Evolutionary conservation across 164 flowering plant genomes (phyloP).

Genomic region (Vitis riparia): DNA sequence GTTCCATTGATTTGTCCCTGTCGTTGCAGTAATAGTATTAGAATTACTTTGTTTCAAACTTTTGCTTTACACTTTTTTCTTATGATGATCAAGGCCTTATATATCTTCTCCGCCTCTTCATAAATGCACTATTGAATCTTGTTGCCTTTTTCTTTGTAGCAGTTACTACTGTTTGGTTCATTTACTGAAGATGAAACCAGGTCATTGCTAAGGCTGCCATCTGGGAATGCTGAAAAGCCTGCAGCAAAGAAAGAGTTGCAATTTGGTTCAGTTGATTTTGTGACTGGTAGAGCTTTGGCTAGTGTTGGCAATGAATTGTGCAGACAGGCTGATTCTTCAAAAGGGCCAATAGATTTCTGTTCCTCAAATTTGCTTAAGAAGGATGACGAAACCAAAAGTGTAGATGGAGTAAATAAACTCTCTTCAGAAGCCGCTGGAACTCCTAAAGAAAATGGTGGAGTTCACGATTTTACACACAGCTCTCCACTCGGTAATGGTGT

Average conservation of each 20-base stretch:
- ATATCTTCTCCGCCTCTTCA: neutral
- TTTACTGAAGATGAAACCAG: constrained; percentile 79
- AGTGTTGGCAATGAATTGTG: constrained; percentile 15
- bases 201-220: constrained; percentile 38
- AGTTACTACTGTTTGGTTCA: constrained; percentile 83
- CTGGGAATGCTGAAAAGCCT: constrained; percentile 28
- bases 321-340: constrained; percentile 20
- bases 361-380: constrained; percentile 16
- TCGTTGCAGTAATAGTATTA: neutral
- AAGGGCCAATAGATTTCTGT: constrained; percentile 14
- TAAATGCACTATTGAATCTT: neutral
- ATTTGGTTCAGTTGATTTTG: constrained; percentile 57
- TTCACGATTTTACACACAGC: constrained; percentile 8
- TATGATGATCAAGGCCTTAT: neutral
- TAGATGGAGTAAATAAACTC: constrained; percentile 11
- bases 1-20: neutral
- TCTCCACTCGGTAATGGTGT: constrained; percentile 26
- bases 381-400: constrained; percentile 12
- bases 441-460: constrained; percentile 46
- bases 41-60: neutral
- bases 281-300: constrained; percentile 31
- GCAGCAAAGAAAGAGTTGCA: constrained; percentile 38
- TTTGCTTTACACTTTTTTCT: neutral
- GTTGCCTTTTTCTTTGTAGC: constrained; percentile 5
- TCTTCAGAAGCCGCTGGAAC: constrained; percentile 10